A percentile compares a stretch with the other conserved stretches of the same genome.
Conservation (phyloP, 306 rosid species). For the Sindora glabra region DNA sequence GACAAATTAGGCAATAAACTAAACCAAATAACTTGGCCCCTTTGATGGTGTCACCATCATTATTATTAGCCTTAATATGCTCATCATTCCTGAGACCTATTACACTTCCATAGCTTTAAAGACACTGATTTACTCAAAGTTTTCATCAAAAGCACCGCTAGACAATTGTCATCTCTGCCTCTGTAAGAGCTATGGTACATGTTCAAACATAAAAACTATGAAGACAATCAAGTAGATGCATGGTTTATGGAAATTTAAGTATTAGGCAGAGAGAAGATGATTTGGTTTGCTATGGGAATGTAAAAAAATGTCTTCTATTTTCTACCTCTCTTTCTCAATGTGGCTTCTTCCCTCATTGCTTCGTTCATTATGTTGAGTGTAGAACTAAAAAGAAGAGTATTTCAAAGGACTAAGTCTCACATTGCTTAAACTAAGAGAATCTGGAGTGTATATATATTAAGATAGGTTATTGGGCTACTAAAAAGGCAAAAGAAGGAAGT, state of each 20-base stretch:
- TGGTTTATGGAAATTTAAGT: slow-evolving; percentile 3
- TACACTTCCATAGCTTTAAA: slow-evolving; percentile 17
- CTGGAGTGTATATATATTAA: too few species aligned
- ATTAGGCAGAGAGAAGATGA: not conserved
- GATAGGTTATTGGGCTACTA: too few species aligned
- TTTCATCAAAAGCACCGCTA: not conserved
- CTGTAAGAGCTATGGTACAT: not conserved
- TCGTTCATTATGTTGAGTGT: too few species aligned
- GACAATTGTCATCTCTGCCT: not conserved
- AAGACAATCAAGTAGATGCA: not conserved
- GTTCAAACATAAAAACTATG: not conserved
- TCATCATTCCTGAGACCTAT: slow-evolving; percentile 81
- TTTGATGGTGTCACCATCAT: slow-evolving; percentile 28
- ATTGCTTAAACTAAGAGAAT: too few species aligned
- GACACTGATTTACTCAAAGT: slow-evolving; percentile 37
- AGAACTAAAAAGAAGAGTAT: too few species aligned
- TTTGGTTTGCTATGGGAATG: not conserved
- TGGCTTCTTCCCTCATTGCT: too few species aligned
- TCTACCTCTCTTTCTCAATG: not conserved
- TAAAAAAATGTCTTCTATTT: not conserved
- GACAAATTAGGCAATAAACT: slow-evolving; percentile 85
- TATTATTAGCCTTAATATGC: slow-evolving; percentile 45
- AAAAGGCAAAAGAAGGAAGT: too few species aligned
- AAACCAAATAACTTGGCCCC: slow-evolving; percentile 43
- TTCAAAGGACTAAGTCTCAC: too few species aligned